Conservation (phyloP, 2,329 filamentous ascomycete species). For the Ophiobolus disseminans region DNA sequence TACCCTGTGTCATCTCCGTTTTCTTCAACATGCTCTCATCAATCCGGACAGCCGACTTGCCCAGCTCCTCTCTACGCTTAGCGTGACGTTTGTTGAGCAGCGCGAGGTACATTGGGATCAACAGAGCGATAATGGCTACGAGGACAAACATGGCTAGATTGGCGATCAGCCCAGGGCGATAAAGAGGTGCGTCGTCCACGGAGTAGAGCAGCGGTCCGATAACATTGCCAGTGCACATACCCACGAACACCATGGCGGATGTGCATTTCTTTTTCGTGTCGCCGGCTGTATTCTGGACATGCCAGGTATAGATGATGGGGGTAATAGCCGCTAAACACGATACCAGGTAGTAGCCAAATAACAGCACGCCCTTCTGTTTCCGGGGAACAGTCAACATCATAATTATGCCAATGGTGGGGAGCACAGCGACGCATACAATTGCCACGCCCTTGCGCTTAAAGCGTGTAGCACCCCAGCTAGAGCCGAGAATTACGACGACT, state of each 20-base stretch:
- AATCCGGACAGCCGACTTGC: slow-evolving; percentile 36
- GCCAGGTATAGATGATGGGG: slow-evolving; percentile 47
- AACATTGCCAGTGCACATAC: slow-evolving; percentile 49
- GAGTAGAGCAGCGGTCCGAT: slow-evolving; percentile 48
- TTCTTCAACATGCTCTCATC: slow-evolving; percentile 48
- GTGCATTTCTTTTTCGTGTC: slow-evolving; percentile 50
- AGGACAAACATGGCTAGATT: slow-evolving; percentile 46
- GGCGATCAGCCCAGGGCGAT: slow-evolving; percentile 43
- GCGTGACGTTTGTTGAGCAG: slow-evolving; percentile 41
- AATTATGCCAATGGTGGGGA: slow-evolving; percentile 60
- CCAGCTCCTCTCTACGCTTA: slow-evolving; percentile 35
- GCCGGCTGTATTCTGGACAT: slow-evolving; percentile 48
- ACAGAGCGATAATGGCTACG: slow-evolving; percentile 34
- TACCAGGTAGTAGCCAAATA: slow-evolving; percentile 62
- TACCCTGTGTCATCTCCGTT: slow-evolving; percentile 15
- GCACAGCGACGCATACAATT: slow-evolving; percentile 58
- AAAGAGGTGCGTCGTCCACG: slow-evolving; percentile 42
- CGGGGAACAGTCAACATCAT: slow-evolving; percentile 59
- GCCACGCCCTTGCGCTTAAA: slow-evolving; percentile 60
- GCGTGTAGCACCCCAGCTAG: slow-evolving; percentile 60
- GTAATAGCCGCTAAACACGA: slow-evolving; percentile 46
- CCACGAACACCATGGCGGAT: slow-evolving; percentile 45
- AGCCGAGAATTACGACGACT: slow-evolving; percentile 56
- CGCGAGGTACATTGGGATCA: slow-evolving; percentile 42
- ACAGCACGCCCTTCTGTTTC: slow-evolving; percentile 56